Evolutionary conservation across 2,329 filamentous ascomycete species (phyloP).

Genomic region (Penicillium sp.): DNA sequence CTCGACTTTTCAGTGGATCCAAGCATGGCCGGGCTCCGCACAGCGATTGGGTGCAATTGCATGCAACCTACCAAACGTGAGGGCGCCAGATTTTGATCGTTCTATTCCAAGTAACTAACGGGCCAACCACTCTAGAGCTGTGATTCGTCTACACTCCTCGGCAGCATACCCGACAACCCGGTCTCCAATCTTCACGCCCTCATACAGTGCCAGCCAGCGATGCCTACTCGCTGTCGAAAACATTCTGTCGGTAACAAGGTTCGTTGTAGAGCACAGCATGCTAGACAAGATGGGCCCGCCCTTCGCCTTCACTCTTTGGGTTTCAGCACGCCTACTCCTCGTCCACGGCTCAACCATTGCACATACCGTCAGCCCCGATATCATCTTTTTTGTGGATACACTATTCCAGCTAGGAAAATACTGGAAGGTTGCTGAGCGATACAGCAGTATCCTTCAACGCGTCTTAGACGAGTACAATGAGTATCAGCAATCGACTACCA

Average conservation of each 20-base stretch:
- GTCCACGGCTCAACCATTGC: slow-evolving; percentile 90
- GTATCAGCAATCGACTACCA: slow-evolving; percentile 60
- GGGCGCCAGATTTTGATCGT: slow-evolving; percentile 23
- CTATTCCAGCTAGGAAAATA: slow-evolving; percentile 75
- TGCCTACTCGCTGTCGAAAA: slow-evolving; percentile 81
- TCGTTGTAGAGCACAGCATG: slow-evolving; percentile 71
- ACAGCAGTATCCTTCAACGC: slow-evolving; percentile 73
- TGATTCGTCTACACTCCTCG: slow-evolving; percentile 87
- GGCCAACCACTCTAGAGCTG: slow-evolving; percentile 53
- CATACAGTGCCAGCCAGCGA: slow-evolving; percentile 77
- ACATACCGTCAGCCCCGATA: slow-evolving; percentile 74
- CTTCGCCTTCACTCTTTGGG: slow-evolving; percentile 91
- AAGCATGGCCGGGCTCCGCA: slow-evolving; percentile 68
- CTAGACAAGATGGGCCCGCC: slow-evolving; percentile 80
- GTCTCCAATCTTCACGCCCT: slow-evolving; percentile 85
- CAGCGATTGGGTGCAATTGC: slow-evolving; percentile 86
- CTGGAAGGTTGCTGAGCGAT: slow-evolving; percentile 83
- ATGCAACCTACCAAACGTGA: slow-evolving; percentile 82
- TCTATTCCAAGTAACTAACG: neutral
- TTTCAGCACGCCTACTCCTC: slow-evolving; percentile 78
- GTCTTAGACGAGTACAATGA: slow-evolving; percentile 85
- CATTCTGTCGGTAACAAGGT: slow-evolving; percentile 73
- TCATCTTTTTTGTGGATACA: slow-evolving; percentile 77
- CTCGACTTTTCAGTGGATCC: slow-evolving; percentile 67
- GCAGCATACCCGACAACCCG: slow-evolving; percentile 88